A percentile compares a stretch with the other conserved stretches of the same genome.
Evolutionary conservation across 257 asterid genomes (phyloP).

Genomic region (Salvia splendens): DNA sequence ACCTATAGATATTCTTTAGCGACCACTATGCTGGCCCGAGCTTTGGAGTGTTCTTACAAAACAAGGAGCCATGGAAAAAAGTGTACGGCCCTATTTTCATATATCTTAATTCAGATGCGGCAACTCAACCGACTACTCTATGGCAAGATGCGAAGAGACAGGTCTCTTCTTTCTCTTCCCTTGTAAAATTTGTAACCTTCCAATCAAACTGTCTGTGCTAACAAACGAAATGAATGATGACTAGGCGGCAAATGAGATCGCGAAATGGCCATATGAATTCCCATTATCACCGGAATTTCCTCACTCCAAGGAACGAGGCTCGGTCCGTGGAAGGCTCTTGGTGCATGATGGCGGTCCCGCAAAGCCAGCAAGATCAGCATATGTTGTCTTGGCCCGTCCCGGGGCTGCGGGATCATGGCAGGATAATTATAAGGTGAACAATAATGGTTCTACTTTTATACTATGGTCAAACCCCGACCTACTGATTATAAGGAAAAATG

Average conservation of each 20-base stretch:
- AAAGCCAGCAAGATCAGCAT: slow-evolving; percentile 50
- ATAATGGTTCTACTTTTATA: too few species aligned
- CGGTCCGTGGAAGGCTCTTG: slow-evolving; percentile 53
- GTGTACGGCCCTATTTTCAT: slow-evolving; percentile 57
- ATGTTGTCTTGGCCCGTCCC: slow-evolving; percentile 64
- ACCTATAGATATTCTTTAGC: slow-evolving; percentile 48
- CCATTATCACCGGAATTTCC: slow-evolving; percentile 54
- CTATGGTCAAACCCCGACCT: too few species aligned
- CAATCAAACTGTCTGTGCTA: too few species aligned
- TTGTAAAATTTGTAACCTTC: too few species aligned
- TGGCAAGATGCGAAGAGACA: slow-evolving; percentile 62
- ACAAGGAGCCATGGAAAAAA: slow-evolving; percentile 55
- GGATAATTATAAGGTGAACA: slow-evolving; percentile 49
- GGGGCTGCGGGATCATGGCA: slow-evolving; percentile 81
- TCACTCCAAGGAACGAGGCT: slow-evolving; percentile 49
- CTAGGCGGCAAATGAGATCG: slow-evolving; percentile 49
- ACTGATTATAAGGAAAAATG: too few species aligned
- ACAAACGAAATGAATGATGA: too few species aligned
- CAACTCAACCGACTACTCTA: slow-evolving; percentile 28
- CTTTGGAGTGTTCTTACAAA: slow-evolving; percentile 35
- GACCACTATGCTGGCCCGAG: slow-evolving; percentile 51
- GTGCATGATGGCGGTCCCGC: slow-evolving; percentile 37
- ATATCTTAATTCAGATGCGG: slow-evolving; percentile 49
- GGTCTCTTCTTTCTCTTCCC: slow-evolving; percentile 32
- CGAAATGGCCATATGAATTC: slow-evolving; percentile 82